Conservation (phyloP, 176 grass and related monocot species). For the Triticum aestivum region DNA sequence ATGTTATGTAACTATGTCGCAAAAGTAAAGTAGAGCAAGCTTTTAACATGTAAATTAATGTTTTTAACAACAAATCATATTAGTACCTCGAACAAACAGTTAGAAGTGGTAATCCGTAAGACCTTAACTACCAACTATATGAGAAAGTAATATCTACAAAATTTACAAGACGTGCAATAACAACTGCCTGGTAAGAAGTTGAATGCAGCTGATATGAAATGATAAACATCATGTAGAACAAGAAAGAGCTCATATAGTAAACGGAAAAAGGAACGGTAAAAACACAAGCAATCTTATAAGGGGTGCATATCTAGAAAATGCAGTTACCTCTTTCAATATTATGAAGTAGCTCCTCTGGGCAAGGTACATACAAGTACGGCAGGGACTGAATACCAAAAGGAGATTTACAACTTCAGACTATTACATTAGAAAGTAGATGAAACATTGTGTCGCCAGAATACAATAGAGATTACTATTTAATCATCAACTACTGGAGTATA, state of each 20-base stretch:
- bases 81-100: background rate
- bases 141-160: background rate
- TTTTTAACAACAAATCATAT: constrained; percentile 14
- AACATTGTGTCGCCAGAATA: background rate
- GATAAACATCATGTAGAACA: background rate
- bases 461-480: background rate
- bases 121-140: constrained; percentile 1
- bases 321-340: constrained; percentile 45
- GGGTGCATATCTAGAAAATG: constrained; percentile 3
- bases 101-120: background rate
- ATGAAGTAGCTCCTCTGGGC: constrained; percentile 55
- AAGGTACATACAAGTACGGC: constrained; percentile 73
- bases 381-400: constrained; percentile 46
- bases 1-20: background rate
- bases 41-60: background rate
- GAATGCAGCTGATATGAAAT: background rate
- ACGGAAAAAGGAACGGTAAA: background rate
- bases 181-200: background rate
- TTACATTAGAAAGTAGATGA: constrained; percentile 18
- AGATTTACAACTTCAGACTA: constrained; percentile 6
- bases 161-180: background rate
- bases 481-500: background rate
- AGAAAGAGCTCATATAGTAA: background rate
- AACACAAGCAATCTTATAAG: background rate
- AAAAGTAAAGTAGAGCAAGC: background rate